Base-by-base conservation (phyloP, 768 basidiomycete species). In the Boletus rufocinnamomeus region DNA sequence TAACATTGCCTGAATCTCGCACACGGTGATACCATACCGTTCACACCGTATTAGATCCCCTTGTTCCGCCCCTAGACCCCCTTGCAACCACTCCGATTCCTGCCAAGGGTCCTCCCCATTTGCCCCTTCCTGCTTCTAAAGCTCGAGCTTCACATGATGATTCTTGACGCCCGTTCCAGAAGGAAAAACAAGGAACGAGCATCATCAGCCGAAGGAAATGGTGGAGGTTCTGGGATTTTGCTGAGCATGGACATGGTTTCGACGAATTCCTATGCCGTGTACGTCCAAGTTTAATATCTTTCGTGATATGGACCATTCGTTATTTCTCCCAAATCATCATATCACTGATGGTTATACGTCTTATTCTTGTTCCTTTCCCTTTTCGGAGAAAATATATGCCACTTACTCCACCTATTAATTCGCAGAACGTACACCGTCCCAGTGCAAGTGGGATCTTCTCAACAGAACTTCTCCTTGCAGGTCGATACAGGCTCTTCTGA, bases 401-500 rank as follows among this genome's bases (percentile, higher is more conserved):
- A 25, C 44, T 58, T 41, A 60, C 56, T 44, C 50, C 2, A 13
- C 35, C 30, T 11, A 43, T 54, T 44, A n/a, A 48, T 52, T 37
- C 44, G 2, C 64, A 91, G 89, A 28, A 78, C 82, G 6, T 91
- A 92, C 68, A 85, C 85, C 2, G 70, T 89, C n/a, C 77, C 84
- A 4, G 74, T 88, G 6, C 71, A 66, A 21, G 75, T 90, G 25
- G 89, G 90, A 13, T 53, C 70, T 8, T 72, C 68, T 10, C 66
- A 66, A 34, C 80, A 87, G 55, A 79, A 77, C 25, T 72, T 88
- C 25, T 84, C 81, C 7, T 73, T 92, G 2, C 89, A 91, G 66
- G 80, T 93, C 38, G 91, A 93, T 64, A 90, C 88, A 0, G 91
- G 91, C 30, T 92, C 91, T 0, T 89, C 89, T 0, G 91, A 93